Evolutionary conservation across 176 grass and related monocot species (phyloP).

Genomic region (Musa beccarii): DNA sequence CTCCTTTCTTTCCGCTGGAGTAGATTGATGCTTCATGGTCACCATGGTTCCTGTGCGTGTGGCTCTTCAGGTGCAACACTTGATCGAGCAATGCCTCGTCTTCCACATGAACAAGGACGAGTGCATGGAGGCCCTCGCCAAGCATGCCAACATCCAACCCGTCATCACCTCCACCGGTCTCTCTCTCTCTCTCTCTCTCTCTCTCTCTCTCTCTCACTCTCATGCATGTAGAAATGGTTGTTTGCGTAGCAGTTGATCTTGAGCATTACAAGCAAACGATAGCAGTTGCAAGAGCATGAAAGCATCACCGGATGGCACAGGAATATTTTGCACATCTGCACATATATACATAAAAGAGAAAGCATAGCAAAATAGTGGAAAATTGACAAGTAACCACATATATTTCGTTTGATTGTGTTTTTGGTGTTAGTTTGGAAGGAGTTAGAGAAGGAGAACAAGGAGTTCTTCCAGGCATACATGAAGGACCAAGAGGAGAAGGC

Average conservation of each 20-base stretch:
- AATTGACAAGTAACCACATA: too few relatives aligned
- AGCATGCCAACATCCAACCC: constrained; percentile 40
- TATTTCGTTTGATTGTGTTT: not conserved
- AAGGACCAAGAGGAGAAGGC: not conserved
- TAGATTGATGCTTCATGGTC: not conserved
- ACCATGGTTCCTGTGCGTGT: too few relatives aligned
- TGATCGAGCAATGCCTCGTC: constrained; percentile 41
- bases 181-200: too few relatives aligned
- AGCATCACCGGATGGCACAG: too few relatives aligned
- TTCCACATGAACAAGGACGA: constrained; percentile 45
- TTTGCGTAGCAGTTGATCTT: too few relatives aligned
- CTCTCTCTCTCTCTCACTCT: too few relatives aligned
- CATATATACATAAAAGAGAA: not conserved
- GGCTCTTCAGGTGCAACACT: constrained; percentile 34
- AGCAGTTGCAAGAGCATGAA: too few relatives aligned
- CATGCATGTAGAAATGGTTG: too few relatives aligned
- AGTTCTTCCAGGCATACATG: constrained; percentile 10
- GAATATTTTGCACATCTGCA: not conserved
- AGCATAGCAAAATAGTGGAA: too few relatives aligned
- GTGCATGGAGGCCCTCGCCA: constrained; percentile 40
- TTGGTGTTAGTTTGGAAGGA: constrained; percentile 3
- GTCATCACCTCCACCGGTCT: constrained; percentile 49
- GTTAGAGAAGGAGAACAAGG: constrained; percentile 23
- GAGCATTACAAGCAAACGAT: too few relatives aligned
- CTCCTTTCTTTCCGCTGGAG: too few relatives aligned